Percentiles rank a stretch among this genome's conserved stretches.
Evolutionary conservation across 1,284 basidiomycete genomes (phyloP).

Genomic region (Leccinum huronense): DNA sequence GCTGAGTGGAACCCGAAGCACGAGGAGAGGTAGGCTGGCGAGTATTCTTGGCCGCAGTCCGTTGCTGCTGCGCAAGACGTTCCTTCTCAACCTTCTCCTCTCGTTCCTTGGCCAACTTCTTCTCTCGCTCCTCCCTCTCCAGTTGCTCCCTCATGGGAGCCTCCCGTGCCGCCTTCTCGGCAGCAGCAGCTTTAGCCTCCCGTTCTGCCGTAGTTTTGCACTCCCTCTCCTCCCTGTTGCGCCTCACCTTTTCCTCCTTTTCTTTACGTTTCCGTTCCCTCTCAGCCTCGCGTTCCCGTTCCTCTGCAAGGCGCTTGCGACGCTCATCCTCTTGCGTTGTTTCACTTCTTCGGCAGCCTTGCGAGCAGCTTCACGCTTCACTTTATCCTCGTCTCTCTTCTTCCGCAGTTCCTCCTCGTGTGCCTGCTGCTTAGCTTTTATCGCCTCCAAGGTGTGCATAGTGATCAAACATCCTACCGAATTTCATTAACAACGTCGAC

Average conservation of each 20-base stretch:
- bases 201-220: conserved; percentile 58
- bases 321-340: conserved; percentile 74
- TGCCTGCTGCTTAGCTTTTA: conserved; percentile 64
- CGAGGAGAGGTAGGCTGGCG: conserved; percentile 52
- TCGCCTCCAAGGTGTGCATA: conserved; percentile 74
- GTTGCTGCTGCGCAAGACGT: conserved; percentile 45
- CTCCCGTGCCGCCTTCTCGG: conserved; percentile 52
- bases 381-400: conserved; percentile 71
- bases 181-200: conserved; percentile 46
- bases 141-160: conserved; percentile 48
- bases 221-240: conserved; percentile 64
- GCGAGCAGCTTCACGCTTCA: conserved; percentile 70
- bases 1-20: conserved; percentile 50
- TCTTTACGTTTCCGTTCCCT: conserved; percentile 61
- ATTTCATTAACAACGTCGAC: not conserved
- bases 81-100: conserved; percentile 55
- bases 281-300: conserved; percentile 63
- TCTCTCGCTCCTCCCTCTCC: conserved; percentile 64
- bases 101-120: conserved; percentile 57
- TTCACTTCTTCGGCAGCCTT: conserved; percentile 80
- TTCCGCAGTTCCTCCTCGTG: conserved; percentile 63
- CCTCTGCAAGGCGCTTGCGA: conserved; percentile 68
- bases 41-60: conserved; percentile 36
- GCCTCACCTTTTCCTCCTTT: conserved; percentile 61
- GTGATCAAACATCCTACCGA: conserved; percentile 58